Conservation (phyloP, 495 filamentous ascomycete genomes). For the Aspergillus avenaceus region DNA sequence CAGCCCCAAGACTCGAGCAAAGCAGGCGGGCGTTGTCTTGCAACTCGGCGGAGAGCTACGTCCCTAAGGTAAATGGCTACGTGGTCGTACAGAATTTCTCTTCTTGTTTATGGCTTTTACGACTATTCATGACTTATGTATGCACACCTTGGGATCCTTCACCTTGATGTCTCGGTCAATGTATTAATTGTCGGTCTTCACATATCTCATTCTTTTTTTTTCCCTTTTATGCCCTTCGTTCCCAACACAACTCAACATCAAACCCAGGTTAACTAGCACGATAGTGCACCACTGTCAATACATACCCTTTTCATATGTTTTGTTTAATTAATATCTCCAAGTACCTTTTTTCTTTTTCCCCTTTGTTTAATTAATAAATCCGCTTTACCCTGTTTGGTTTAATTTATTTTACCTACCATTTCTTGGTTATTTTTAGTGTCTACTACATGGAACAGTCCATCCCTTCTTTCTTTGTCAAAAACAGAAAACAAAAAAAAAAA, state of each 20-base stretch:
- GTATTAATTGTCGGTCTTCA: not conserved
- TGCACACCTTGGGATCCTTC: conserved; percentile 24
- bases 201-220: not conserved
- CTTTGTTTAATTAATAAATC: not conserved
- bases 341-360: conserved; percentile 6
- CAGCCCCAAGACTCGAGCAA: conserved; percentile 28
- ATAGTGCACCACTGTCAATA: conserved; percentile 14
- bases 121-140: conserved; percentile 34
- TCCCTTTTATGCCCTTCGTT: not conserved
- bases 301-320: conserved; percentile 18
- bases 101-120: conserved; percentile 22
- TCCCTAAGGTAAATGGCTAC: conserved; percentile 16
- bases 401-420: conserved; percentile 3
- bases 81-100: conserved; percentile 1
- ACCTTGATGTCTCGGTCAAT: conserved; percentile 4
- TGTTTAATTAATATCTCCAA: not conserved
- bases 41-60: conserved; percentile 44
- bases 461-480: not conserved
- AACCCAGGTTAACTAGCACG: not conserved
- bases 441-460: not conserved
- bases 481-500: conserved; percentile 3
- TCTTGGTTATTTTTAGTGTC: conserved; percentile 1
- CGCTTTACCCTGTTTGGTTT: conserved; percentile 5
- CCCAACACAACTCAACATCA: not conserved
- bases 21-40: conserved; percentile 30